A percentile compares a stretch with the other conserved stretches of the same genome.
Conservation (phyloP, 257 asterid genomes). For the Capsicum chinense region DNA sequence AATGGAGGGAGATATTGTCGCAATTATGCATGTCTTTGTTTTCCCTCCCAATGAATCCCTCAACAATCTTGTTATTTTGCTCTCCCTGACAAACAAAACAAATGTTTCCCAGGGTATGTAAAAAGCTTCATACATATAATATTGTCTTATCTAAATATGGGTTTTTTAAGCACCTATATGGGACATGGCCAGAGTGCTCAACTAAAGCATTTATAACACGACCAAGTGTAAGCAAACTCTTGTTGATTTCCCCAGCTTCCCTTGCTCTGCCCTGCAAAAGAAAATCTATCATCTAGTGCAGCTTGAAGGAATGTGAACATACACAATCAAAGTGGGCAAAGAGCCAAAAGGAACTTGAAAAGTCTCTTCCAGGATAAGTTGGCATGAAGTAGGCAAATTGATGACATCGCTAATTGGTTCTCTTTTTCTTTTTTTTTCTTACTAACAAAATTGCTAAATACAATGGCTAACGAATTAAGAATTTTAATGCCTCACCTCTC, state of each 20-base stretch:
- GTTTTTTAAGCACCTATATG: constrained; percentile 68
- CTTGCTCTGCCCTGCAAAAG: constrained; percentile 94
- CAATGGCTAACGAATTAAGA: constrained; percentile 23
- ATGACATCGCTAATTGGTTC: neutral
- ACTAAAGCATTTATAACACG: constrained; percentile 95
- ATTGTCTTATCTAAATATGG: neutral
- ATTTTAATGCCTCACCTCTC: constrained; percentile 68
- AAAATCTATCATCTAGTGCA: constrained; percentile 25
- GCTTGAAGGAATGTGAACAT: neutral
- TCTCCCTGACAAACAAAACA: constrained; percentile 68
- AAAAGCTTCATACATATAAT: constrained; percentile 10
- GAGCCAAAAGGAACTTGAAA: constrained; percentile 17
- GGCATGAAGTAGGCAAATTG: neutral
- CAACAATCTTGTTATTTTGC: constrained; percentile 91
- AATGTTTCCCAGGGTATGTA: constrained; percentile 16
- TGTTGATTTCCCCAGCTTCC: constrained; percentile 99
- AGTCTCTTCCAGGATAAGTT: constrained; percentile 21
- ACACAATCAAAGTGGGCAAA: constrained; percentile 20
- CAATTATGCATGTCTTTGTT: constrained; percentile 96
- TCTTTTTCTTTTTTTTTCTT: neutral
- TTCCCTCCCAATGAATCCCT: constrained; percentile 98
- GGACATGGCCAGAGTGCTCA: constrained; percentile 97
- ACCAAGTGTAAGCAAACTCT: constrained; percentile 97
- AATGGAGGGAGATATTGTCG: constrained; percentile 89
- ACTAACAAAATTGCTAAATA: neutral